These are phyloP conservation scores for Phytopythium mirpurense DNA, from an alignment of 352 stramenopile genomes.

Conservation along the genomic window DNA sequence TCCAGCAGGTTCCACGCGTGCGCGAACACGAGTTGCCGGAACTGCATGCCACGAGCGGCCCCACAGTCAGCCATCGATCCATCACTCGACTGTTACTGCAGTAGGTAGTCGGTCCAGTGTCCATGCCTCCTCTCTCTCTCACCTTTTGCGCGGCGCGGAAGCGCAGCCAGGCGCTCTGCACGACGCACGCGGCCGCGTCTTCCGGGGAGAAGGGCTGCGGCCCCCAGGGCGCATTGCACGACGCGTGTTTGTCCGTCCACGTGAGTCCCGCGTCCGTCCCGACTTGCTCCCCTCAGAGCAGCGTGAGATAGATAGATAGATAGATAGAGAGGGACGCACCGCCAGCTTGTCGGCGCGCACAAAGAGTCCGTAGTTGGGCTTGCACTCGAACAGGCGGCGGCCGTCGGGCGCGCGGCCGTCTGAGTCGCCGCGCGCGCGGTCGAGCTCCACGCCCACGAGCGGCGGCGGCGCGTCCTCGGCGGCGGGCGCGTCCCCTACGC, in stretches of 20 bases:
- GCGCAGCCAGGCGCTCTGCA: constrained; percentile 75
- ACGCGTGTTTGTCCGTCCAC: too few relatives aligned
- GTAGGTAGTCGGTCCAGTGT: too few relatives aligned
- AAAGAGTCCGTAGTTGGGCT: constrained; percentile 77
- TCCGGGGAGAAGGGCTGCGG: constrained; percentile 69
- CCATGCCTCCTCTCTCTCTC: too few relatives aligned
- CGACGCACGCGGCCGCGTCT: constrained; percentile 62
- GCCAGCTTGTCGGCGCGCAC: constrained; percentile 74
- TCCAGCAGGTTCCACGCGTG: constrained; percentile 88
- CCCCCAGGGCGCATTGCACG: too few relatives aligned
- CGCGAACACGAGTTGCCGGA: constrained; percentile 73
- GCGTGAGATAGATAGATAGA: too few relatives aligned
- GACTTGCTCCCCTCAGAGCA: too few relatives aligned
- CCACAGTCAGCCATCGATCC: too few relatives aligned
- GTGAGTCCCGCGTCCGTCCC: too few relatives aligned
- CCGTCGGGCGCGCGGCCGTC: constrained; percentile 68
- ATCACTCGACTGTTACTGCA: too few relatives aligned
- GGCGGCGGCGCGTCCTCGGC: constrained; percentile 21
- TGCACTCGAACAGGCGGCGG: constrained; percentile 77
- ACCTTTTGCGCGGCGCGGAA: constrained; percentile 74
- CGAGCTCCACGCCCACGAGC: constrained; percentile 83
- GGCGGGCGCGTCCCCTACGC: constrained; percentile 33
- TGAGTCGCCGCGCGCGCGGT: constrained; percentile 65
- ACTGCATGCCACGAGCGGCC: constrained; percentile 35
- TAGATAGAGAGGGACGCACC: constrained; percentile 16